phyloP scores from a whole-genome alignment of 2,329 filamentous ascomycete genomes.

The Aspergillus caelatus region DNA sequence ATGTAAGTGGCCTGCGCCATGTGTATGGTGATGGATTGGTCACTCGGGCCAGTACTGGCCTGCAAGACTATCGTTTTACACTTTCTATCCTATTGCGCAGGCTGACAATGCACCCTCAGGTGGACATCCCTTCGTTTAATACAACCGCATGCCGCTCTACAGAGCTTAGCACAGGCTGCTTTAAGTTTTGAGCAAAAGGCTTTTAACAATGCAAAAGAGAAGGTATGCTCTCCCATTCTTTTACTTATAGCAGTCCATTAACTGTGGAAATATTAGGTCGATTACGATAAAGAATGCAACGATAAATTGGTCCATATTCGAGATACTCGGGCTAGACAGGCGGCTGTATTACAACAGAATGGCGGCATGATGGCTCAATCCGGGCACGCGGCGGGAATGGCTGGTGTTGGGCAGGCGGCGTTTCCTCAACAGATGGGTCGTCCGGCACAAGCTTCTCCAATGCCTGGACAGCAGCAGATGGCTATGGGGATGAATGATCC shows the following conservation, averaged over 20 bases:
- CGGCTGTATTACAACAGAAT: conserved; percentile 44
- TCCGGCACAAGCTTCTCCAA: conserved; percentile 54
- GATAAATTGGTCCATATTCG: conserved; percentile 49
- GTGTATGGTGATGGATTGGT: not conserved
- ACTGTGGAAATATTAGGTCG: conserved; percentile 28
- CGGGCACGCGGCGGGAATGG: conserved; percentile 33
- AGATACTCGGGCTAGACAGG: conserved; percentile 48
- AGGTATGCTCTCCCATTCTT: conserved; percentile 23
- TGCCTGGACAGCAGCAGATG: conserved; percentile 44
- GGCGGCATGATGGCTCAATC: conserved; percentile 42
- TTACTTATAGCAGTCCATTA: not conserved
- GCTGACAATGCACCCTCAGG: conserved; percentile 25
- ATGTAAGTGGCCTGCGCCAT: conserved; percentile 39
- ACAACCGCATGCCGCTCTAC: conserved; percentile 43
- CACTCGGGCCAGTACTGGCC: not conserved
- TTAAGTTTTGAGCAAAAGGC: conserved; percentile 49
- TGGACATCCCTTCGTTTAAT: conserved; percentile 51
- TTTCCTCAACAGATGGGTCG: conserved; percentile 55
- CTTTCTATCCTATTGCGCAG: not conserved
- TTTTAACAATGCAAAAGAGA: conserved; percentile 45
- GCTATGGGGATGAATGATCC: conserved; percentile 39
- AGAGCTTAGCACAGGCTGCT: conserved; percentile 44
- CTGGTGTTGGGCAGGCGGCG: conserved; percentile 42
- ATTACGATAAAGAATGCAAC: conserved; percentile 48
- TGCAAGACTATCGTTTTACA: not conserved